Evolutionary conservation across 1,284 basidiomycete genomes (phyloP), one percentile per base, ranked within the genome.

Genomic region (Farysia itapuensis): DNA sequence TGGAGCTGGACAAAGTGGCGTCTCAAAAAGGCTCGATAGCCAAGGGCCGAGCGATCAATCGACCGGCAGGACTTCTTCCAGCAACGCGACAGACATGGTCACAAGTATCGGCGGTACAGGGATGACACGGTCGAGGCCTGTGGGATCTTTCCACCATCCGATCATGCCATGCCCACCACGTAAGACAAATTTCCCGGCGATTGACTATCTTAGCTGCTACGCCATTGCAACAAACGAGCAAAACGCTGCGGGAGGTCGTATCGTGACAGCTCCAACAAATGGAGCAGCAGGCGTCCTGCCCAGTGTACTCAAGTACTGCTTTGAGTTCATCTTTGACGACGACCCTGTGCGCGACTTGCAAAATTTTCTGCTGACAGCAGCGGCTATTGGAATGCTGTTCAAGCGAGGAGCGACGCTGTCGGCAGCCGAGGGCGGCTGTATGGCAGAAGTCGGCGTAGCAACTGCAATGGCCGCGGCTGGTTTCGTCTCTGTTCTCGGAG

Each of bases 371-470:
- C 79, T 92, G 42, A 91, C 89, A 3, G 88, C 90, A 35, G 45
- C 70, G 84, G 91, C 92, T 2, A 80, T 96, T 43, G 92, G 92
- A 4, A 97, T 97, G 94, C 80, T 97, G 15, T 96, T 94, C 81
- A 97, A 97, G 77, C 84, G 93, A 43, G 93, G 93, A 18, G 93
- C 91, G 43, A 96, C 93, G 1, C 96, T 97, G 39, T 89, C 87
- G 32, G 94, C 93, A 8, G 93, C 94, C 0, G 93, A 97, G 77
- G 69, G 70, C 12, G 71, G 67, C 1, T 80, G 79, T 51, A 80
- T 80, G 79, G 80, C 64, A 32, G 70, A 76, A 45, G 72, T 77
- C 0, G 76, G 76, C 1, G 89, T 90, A 23, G 89, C 90, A 2
- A 89, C 88, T 64, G 89, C 88, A 2, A 93, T 91, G 89, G 90